A percentile compares a stretch with the other conserved stretches of the same genome.
Evolutionary conservation across 768 basidiomycete genomes (phyloP).

Genomic region (Kwoniella dejecticola): DNA sequence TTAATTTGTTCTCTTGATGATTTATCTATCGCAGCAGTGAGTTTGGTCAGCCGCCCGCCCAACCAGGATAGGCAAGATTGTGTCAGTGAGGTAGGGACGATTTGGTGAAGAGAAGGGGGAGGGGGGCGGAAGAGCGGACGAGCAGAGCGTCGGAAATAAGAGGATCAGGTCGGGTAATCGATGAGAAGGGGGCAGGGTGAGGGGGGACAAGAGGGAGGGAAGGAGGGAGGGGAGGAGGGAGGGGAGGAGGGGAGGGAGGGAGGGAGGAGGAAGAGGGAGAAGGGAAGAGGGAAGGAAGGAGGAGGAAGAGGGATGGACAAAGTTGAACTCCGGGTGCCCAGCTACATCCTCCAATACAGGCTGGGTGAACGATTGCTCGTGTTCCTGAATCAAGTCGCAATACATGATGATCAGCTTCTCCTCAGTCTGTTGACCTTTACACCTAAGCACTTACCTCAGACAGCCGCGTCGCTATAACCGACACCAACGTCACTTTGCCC

Average conservation of each 20-base stretch:
- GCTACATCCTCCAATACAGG: conserved; percentile 47
- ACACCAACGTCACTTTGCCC: conserved; percentile 75
- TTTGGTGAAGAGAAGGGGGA: neutral
- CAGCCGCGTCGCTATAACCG: conserved; percentile 80
- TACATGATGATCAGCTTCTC: neutral
- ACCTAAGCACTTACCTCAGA: conserved; percentile 68
- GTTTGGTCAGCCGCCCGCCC: too few relatives aligned
- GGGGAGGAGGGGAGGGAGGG: neutral
- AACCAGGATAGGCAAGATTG: too few relatives aligned
- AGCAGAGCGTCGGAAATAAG: neutral
- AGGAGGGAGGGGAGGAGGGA: neutral
- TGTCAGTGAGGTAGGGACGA: neutral
- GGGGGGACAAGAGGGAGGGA: neutral
- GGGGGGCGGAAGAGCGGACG: too few relatives aligned
- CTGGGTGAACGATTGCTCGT: conserved; percentile 68
- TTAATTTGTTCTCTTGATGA: conserved; percentile 89
- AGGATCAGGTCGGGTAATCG: neutral
- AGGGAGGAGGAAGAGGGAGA: conserved; percentile 29
- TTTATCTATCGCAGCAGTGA: too few relatives aligned
- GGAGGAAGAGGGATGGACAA: conserved; percentile 45
- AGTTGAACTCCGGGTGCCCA: conserved; percentile 44
- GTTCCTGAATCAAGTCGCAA: conserved; percentile 62
- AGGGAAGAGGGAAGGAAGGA: neutral
- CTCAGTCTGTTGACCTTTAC: neutral
- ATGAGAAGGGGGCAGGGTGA: neutral